Evolutionary conservation across 306 rosid genomes (phyloP).

Genomic region (Myrica gale): DNA sequence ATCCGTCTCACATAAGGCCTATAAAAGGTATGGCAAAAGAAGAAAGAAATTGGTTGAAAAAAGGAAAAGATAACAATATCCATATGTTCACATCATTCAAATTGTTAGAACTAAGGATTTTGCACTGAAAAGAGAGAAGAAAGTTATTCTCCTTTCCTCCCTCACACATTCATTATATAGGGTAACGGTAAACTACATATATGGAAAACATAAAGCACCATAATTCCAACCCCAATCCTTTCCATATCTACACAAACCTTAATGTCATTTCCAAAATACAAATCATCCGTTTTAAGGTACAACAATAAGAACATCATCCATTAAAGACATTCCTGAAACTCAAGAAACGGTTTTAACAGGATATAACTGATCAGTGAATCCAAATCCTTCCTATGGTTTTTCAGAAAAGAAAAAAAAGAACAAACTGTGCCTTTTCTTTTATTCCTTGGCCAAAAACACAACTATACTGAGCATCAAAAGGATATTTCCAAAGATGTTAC

Average conservation of each 20-base stretch:
- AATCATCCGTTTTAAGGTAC: background rate
- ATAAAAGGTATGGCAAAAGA: background rate
- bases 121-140: too few species aligned
- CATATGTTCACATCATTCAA: constrained; percentile 20
- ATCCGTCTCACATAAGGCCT: background rate
- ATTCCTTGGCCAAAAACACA: background rate
- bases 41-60: background rate
- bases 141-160: too few species aligned
- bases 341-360: constrained; percentile 6
- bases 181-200: too few species aligned
- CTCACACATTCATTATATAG: too few species aligned
- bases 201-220: too few species aligned
- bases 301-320: background rate
- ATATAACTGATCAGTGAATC: background rate
- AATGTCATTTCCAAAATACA: too few species aligned
- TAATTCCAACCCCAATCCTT: too few species aligned
- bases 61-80: background rate
- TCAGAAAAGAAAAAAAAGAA: too few species aligned
- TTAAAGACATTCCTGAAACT: constrained; percentile 8
- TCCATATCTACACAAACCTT: too few species aligned
- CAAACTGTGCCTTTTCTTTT: too few species aligned
- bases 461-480: constrained; percentile 5
- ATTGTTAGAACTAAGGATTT: background rate
- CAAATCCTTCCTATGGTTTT: too few species aligned
- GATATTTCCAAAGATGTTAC: constrained; percentile 29